Percentiles rank a stretch among this genome's conserved stretches.
Conservation (phyloP, 345 rosid genomes). For the Mangifera indica region DNA sequence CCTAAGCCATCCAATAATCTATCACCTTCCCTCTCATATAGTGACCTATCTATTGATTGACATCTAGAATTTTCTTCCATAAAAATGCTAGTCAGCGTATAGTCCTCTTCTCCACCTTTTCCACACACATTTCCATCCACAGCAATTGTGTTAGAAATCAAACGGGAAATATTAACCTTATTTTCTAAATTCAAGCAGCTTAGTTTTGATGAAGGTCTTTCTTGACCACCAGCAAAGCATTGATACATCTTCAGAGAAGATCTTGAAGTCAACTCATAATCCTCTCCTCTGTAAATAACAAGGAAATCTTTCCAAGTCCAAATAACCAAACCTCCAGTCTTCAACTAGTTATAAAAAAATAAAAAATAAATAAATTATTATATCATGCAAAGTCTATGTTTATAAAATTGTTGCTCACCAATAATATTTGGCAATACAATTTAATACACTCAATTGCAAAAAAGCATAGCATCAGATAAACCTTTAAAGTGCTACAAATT, state of each 20-base stretch:
- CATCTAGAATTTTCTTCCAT: slow-evolving; percentile 18
- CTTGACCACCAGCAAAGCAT: slow-evolving; percentile 2
- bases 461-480: background rate
- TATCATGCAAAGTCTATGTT: background rate
- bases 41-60: slow-evolving; percentile 39
- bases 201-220: background rate
- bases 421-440: background rate
- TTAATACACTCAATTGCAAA: too few species aligned
- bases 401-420: background rate
- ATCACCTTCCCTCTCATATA: slow-evolving; percentile 82
- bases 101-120: slow-evolving; percentile 23
- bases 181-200: slow-evolving; percentile 20
- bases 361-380: slow-evolving; percentile 11
- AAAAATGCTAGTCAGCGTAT: slow-evolving; percentile 12
- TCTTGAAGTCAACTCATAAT: slow-evolving; percentile 26
- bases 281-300: slow-evolving; percentile 56
- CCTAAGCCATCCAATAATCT: slow-evolving; percentile 81
- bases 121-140: slow-evolving; percentile 5
- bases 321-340: slow-evolving; percentile 83
- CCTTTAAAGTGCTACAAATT: background rate
- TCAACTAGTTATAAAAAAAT: slow-evolving; percentile 45
- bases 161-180: slow-evolving; percentile 10
- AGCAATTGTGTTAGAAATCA: slow-evolving; percentile 11
- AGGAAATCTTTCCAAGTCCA: slow-evolving; percentile 62
- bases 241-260: background rate